A percentile compares a stretch with the other conserved stretches of the same genome.
Conservation (phyloP, 2,329 filamentous ascomycete genomes). For the Monilinia aucupariae region DNA sequence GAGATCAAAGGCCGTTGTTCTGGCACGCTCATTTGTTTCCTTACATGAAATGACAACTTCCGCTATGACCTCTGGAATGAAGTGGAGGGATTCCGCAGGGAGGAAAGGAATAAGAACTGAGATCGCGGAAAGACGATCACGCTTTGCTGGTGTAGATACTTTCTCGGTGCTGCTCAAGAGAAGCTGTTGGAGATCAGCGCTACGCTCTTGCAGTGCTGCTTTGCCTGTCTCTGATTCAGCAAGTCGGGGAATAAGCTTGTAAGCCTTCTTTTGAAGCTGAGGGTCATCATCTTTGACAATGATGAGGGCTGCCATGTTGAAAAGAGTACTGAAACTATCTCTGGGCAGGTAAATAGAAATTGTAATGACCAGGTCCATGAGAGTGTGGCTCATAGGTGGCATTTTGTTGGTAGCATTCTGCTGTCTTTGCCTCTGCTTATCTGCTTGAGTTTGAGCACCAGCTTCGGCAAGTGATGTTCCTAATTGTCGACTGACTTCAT, state of each 20-base stretch:
- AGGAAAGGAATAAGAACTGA: slow-evolving; percentile 74
- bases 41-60: slow-evolving; percentile 97
- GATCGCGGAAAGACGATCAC: slow-evolving; percentile 81
- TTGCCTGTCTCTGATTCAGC: slow-evolving; percentile 74
- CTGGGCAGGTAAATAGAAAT: slow-evolving; percentile 90
- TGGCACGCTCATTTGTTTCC: slow-evolving; percentile 92
- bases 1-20: slow-evolving; percentile 83
- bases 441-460: slow-evolving; percentile 56
- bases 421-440: slow-evolving; percentile 57
- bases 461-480: slow-evolving; percentile 60
- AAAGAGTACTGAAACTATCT: slow-evolving; percentile 77
- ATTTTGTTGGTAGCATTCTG: slow-evolving; percentile 59
- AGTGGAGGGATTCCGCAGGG: slow-evolving; percentile 74
- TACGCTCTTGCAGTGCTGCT: slow-evolving; percentile 70
- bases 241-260: slow-evolving; percentile 91
- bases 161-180: slow-evolving; percentile 76
- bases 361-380: slow-evolving; percentile 95
- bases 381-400: slow-evolving; percentile 87
- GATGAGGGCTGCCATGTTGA: slow-evolving; percentile 78
- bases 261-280: slow-evolving; percentile 97
- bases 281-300: slow-evolving; percentile 78
- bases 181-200: slow-evolving; percentile 72
- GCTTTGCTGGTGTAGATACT: slow-evolving; percentile 76
- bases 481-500: slow-evolving; percentile 78
- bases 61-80: slow-evolving; percentile 84